Percentiles rank a stretch among this genome's conserved stretches.
phyloP scores from a whole-genome alignment of 2,329 filamentous ascomycete genomes.

The Neonectria punicea region DNA sequence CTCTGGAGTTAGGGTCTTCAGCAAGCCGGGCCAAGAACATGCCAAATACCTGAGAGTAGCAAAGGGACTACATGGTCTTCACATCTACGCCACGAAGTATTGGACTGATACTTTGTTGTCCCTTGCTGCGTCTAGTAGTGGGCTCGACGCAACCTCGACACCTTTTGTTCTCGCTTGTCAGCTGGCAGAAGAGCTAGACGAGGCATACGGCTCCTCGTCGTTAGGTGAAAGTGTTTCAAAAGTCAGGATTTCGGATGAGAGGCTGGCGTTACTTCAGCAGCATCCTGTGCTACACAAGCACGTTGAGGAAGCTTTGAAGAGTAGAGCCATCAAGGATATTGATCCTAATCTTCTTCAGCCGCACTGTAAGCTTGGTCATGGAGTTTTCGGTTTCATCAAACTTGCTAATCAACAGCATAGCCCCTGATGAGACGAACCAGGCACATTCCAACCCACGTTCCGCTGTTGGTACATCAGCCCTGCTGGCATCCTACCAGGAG shows the following conservation, averaged over 20 bases:
- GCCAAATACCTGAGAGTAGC: not conserved
- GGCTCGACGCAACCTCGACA: not conserved
- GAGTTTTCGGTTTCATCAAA: no score
- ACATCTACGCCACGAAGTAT: constrained; percentile 28
- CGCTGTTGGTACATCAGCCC: not conserved
- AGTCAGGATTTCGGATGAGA: not conserved
- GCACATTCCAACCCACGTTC: rapidly evolving
- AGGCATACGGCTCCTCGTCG: rapidly evolving
- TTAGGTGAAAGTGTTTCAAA: rapidly evolving
- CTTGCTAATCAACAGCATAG: not conserved
- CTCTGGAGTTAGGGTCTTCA: constrained; percentile 9
- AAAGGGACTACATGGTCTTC: constrained; percentile 24
- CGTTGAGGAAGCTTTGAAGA: constrained; percentile 4
- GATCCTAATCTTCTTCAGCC: not conserved
- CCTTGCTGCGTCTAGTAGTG: not conserved
- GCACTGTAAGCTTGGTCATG: not conserved
- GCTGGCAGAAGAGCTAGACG: constrained; percentile 4
- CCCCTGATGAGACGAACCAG: rapidly evolving
- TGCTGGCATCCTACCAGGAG: constrained; percentile 21
- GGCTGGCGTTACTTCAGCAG: not conserved
- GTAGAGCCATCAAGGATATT: constrained; percentile 8
- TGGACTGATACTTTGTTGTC: constrained; percentile 29
- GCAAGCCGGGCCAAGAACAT: not conserved
- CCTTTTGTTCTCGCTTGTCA: not conserved
- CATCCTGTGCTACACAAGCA: constrained; percentile 3